Evolutionary conservation across 1,284 basidiomycete species (phyloP), one percentile per base, ranked within the genome.

Genomic region (Boletus sp.): DNA sequence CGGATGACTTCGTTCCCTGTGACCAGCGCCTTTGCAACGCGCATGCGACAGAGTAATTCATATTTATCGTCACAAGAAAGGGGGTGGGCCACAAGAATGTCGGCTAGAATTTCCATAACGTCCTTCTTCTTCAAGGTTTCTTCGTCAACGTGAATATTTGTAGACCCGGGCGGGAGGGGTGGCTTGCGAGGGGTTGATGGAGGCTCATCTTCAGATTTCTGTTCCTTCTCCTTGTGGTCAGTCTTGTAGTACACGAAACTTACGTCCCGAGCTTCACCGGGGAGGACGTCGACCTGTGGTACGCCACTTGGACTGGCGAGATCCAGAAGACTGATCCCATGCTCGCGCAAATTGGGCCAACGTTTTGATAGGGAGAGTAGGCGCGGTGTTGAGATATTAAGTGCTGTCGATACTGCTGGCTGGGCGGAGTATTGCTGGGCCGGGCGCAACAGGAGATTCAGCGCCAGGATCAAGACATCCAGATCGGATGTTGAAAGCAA

Each of bases 401-500:
- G 75, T 0, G 86, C 83, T 59, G 86, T 82, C 19, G 84, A 81
- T 37, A 90, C 83, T 14, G 85, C 78, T 10, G 86, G 84, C 59
- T 91, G 88, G 3, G 84, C 81, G 13, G 90, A 91, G 66, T 96
- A 97, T 66, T 97, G 94, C 64, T 98, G 94, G 6, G 94, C 87
- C 2, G 94, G 94, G 22, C 95, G 86, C 27, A 97, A 79, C 35
- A 97, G 76, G 20, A 98, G 78, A 54, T 91, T 88, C 41, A 99
- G 75, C 17, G 91, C 80, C 20, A 89, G 74, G 48, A 93, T 82
- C 40, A 98, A 77, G 32, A 99, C 78, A 59, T 96, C 92, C 46
- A 95, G 74, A 69, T 99, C 94, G 35, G 85, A 87, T 1, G 92
- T 91, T 60, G 84, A 84, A 48, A 98, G 77, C 20, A 99, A 75